These are phyloP conservation scores for Zancudomyces culisetae DNA, from an alignment of 371 early-diverging fungal genomes.

Conservation along the genomic window DNA sequence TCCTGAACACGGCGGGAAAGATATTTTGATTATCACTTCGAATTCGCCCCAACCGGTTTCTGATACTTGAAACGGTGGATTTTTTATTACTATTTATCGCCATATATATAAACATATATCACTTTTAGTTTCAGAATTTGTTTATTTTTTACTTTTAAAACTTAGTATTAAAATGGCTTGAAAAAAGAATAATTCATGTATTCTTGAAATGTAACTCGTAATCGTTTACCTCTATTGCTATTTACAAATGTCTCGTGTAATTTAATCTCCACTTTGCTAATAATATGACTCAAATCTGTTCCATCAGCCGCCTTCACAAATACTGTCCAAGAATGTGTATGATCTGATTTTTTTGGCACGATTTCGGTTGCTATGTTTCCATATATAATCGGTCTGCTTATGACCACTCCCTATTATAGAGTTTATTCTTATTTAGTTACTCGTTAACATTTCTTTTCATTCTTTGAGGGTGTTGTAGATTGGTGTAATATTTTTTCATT, in stretches of 20 bases:
- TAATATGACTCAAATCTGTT: constrained; percentile 63
- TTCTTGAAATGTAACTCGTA: too few relatives aligned
- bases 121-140: too few relatives aligned
- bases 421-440: background rate
- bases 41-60: constrained; percentile 99
- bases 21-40: constrained; percentile 80
- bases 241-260: constrained; percentile 91
- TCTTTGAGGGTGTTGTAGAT: background rate
- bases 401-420: constrained; percentile 33
- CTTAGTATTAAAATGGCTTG: too few relatives aligned
- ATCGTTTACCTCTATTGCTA: constrained; percentile 51
- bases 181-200: too few relatives aligned
- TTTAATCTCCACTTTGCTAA: constrained; percentile 82
- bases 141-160: background rate
- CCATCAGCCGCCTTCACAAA: constrained; percentile 70
- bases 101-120: too few relatives aligned
- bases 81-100: constrained; percentile 42
- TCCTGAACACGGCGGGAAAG: constrained; percentile 46
- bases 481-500: background rate
- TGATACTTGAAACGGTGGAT: constrained; percentile 70
- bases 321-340: constrained; percentile 71
- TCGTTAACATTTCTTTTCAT: background rate
- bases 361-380: constrained; percentile 51
- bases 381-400: constrained; percentile 51
- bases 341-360: constrained; percentile 40